These are phyloP conservation scores for Trichophyton verrucosum DNA, from an alignment of 2,329 filamentous ascomycete species.

Conservation along the genomic window DNA sequence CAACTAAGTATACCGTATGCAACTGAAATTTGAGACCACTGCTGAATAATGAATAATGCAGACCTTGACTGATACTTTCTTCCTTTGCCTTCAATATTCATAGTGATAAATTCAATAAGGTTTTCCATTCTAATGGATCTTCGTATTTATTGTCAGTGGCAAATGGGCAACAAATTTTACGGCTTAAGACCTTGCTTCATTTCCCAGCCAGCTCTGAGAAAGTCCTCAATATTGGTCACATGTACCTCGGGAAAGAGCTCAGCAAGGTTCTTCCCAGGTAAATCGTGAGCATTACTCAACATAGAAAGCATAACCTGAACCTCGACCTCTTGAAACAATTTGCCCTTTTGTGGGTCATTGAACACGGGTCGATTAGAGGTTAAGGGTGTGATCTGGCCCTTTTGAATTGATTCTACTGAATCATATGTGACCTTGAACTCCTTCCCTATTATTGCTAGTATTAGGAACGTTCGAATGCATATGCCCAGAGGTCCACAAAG, in stretches of 20 bases:
- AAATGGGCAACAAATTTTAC: neutral
- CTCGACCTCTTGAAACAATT: neutral
- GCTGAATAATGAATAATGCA: too few relatives aligned
- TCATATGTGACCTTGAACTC: conserved; percentile 2
- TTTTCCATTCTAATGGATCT: too few relatives aligned
- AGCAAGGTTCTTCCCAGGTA: neutral
- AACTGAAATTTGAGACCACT: too few relatives aligned
- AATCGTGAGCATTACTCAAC: neutral
- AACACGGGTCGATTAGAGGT: neutral
- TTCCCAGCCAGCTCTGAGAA: neutral
- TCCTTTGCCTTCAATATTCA: too few relatives aligned
- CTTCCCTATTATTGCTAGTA: neutral
- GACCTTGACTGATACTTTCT: too few relatives aligned
- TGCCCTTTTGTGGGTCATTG: neutral
- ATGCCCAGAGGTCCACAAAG: neutral
- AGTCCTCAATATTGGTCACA: neutral
- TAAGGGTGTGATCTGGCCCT: neutral
- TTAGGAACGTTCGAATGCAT: neutral
- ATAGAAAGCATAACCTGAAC: conserved; percentile 1
- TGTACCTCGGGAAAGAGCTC: neutral
- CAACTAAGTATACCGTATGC: too few relatives aligned
- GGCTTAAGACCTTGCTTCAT: neutral
- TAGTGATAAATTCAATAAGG: too few relatives aligned
- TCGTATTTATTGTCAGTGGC: too few relatives aligned
- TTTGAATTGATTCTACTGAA: neutral